phyloP scores from a whole-genome alignment of 805 yeast species.

The Metschnikowia amazonensis region DNA sequence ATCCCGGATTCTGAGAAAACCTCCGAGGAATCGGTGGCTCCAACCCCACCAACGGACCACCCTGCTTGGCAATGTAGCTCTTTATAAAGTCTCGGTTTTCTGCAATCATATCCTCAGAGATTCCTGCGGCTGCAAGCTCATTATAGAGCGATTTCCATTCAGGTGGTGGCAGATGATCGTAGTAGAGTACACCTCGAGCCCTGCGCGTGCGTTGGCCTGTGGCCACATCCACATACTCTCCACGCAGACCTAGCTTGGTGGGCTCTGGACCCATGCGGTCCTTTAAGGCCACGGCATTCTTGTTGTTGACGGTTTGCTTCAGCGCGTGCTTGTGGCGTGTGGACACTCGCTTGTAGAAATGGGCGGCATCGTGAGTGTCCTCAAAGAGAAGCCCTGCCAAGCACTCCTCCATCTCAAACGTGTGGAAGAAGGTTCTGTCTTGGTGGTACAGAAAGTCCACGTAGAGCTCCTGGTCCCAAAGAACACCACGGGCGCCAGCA shows the following conservation, averaged over 20 bases:
- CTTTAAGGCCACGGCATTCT: slow-evolving; percentile 80
- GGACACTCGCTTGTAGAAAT: slow-evolving; percentile 73
- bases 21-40: slow-evolving; percentile 79
- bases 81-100: slow-evolving; percentile 80
- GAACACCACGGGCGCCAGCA: slow-evolving; percentile 73
- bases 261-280: slow-evolving; percentile 32
- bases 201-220: slow-evolving; percentile 56
- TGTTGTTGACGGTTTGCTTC: slow-evolving; percentile 79
- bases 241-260: slow-evolving; percentile 56
- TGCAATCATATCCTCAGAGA: slow-evolving; percentile 83
- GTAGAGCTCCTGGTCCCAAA: slow-evolving; percentile 97
- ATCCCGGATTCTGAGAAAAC: slow-evolving; percentile 2
- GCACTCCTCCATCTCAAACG: slow-evolving; percentile 91
- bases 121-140: slow-evolving; percentile 74
- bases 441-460: slow-evolving; percentile 86
- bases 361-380: slow-evolving; percentile 82
- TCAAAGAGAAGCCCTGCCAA: slow-evolving; percentile 83
- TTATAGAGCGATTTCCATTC: slow-evolving; percentile 77
- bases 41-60: slow-evolving; percentile 76
- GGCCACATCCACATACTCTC: slow-evolving; percentile 47
- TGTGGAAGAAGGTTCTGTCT: slow-evolving; percentile 91
- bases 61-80: slow-evolving; percentile 67
- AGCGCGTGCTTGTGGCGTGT: slow-evolving; percentile 79
- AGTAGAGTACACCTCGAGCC: slow-evolving; percentile 58
- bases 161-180: slow-evolving; percentile 76